Conservation (phyloP, 73 alveolate species). For the Paramecium octaurelia region DNA sequence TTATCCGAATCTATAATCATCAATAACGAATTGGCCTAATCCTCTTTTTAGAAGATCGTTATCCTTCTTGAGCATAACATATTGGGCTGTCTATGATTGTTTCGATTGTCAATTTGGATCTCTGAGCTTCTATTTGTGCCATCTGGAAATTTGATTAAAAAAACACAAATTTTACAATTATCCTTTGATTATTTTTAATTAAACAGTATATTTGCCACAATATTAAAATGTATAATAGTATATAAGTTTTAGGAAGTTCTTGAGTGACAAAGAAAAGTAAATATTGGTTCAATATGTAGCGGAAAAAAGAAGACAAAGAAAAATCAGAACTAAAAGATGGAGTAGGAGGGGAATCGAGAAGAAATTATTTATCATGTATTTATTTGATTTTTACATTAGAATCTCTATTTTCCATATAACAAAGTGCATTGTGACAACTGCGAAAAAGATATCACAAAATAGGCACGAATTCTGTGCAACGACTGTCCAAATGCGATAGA, state of each 20-base stretch:
- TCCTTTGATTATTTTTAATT: not conserved
- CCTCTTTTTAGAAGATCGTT: too few species aligned
- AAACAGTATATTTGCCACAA: conserved; percentile 16
- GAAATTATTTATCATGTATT: conserved; percentile 43
- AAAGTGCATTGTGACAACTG: conserved; percentile 62
- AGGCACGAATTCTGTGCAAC: conserved; percentile 51
- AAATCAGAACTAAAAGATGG: conserved; percentile 7
- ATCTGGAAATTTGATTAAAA: not conserved
- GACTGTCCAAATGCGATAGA: conserved; percentile 52
- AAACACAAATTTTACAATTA: not conserved
- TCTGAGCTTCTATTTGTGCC: not conserved
- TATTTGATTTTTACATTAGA: not conserved
- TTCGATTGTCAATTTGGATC: not conserved
- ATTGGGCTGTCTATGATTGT: too few species aligned
- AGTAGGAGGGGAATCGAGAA: not conserved
- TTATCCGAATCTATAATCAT: too few species aligned
- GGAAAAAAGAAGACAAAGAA: conserved; percentile 33
- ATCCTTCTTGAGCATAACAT: too few species aligned
- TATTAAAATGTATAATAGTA: conserved; percentile 17
- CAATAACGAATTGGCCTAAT: too few species aligned
- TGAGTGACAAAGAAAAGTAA: conserved; percentile 48
- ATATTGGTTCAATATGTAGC: not conserved
- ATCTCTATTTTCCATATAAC: conserved; percentile 54
- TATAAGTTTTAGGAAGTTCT: conserved; percentile 35
- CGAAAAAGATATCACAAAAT: conserved; percentile 58